These are phyloP conservation scores for Serendipita indica DNA, from an alignment of 768 basidiomycete species.

Conservation along the genomic window DNA sequence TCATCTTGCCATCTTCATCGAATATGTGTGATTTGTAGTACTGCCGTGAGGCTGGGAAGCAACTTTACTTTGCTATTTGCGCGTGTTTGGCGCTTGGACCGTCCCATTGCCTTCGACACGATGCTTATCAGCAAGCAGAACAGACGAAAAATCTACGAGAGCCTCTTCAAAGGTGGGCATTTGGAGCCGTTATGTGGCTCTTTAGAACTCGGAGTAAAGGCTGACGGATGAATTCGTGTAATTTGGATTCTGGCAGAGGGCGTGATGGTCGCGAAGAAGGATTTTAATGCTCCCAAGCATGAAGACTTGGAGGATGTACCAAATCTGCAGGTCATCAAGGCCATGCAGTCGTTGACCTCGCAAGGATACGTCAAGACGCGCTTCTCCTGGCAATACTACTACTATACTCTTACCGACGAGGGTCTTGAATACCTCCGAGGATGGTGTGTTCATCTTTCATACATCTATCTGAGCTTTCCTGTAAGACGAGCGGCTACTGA, in stretches of 20 bases:
- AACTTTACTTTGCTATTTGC: too few relatives aligned
- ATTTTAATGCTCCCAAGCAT: constrained; percentile 94
- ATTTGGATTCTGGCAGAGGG: constrained; percentile 48
- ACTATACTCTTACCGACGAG: constrained; percentile 93
- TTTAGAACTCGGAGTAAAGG: background rate
- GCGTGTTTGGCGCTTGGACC: background rate
- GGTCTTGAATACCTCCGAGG: constrained; percentile 95
- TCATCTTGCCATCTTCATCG: background rate
- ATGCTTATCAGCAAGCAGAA: constrained; percentile 98
- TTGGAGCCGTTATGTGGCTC: background rate
- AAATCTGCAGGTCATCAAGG: constrained; percentile 60
- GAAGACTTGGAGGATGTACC: constrained; percentile 56
- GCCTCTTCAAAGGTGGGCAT: constrained; percentile 95
- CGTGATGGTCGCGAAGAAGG: constrained; percentile 97
- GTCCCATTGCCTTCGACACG: constrained; percentile 25
- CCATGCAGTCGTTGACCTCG: constrained; percentile 50
- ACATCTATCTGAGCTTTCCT: background rate
- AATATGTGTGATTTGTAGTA: background rate
- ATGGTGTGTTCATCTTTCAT: constrained; percentile 32
- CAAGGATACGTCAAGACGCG: constrained; percentile 93
- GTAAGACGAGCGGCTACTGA: background rate
- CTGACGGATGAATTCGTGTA: background rate
- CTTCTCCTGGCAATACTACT: constrained; percentile 99
- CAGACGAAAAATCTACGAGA: constrained; percentile 93
- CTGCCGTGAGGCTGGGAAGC: background rate